These are phyloP conservation scores for Claviceps citrina DNA, from an alignment of 2,329 filamentous ascomycete species.

Conservation along the genomic window DNA sequence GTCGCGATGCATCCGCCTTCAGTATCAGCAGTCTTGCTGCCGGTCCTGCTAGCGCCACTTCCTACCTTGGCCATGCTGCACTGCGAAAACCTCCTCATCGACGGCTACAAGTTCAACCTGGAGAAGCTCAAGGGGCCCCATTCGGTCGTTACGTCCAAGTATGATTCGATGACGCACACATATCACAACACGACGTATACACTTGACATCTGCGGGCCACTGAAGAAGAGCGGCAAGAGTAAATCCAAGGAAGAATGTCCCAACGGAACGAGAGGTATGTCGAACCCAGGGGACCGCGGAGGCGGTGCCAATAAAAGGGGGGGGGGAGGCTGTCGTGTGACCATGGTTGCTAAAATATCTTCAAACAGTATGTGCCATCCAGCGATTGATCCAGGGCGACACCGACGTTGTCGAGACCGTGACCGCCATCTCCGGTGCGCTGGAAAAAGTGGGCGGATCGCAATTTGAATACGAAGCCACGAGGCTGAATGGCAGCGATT, in stretches of 20 bases:
- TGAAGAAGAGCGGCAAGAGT: slow-evolving; percentile 45
- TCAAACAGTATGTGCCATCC: slow-evolving; percentile 56
- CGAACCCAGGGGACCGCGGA: too few species aligned
- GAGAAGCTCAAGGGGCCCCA: slow-evolving; percentile 49
- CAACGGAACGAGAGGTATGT: slow-evolving; percentile 49
- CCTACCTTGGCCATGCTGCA: slow-evolving; percentile 35
- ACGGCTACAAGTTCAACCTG: slow-evolving; percentile 49
- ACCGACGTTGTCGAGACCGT: slow-evolving; percentile 37
- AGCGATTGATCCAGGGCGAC: slow-evolving; percentile 37
- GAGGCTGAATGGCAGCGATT: slow-evolving; percentile 48
- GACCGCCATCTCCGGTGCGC: slow-evolving; percentile 61
- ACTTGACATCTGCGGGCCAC: slow-evolving; percentile 55
- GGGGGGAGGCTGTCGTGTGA: background rate
- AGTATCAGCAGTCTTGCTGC: slow-evolving; percentile 21
- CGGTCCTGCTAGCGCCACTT: slow-evolving; percentile 21
- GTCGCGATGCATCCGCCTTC: slow-evolving; percentile 26
- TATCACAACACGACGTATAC: slow-evolving; percentile 63
- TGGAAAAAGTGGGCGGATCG: slow-evolving; percentile 40
- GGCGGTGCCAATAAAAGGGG: too few species aligned
- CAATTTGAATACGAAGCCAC: slow-evolving; percentile 50
- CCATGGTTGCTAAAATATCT: background rate
- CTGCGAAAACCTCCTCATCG: slow-evolving; percentile 46
- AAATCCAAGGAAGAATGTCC: slow-evolving; percentile 48
- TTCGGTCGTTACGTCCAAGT: slow-evolving; percentile 45
- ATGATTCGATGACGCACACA: slow-evolving; percentile 35